Evolutionary conservation across 139 green algal genomes (phyloP).

Genomic region (Pleodorina starrii): DNA sequence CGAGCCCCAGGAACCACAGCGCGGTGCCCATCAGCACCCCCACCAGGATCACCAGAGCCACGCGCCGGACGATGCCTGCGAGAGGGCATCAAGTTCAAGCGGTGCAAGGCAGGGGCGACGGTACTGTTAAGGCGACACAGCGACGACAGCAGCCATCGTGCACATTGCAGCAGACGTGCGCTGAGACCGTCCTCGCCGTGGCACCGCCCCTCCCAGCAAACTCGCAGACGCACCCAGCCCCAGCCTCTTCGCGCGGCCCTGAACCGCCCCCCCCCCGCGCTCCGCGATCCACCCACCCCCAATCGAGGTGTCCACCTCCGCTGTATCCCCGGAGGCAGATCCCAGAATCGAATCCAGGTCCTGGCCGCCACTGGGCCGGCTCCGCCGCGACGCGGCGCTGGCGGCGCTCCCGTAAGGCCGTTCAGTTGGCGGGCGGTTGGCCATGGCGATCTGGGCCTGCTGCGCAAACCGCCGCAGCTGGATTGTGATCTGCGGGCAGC

Average conservation of each 20-base stretch:
- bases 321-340: slow-evolving; percentile 63
- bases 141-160: not conserved
- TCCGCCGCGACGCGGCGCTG: not conserved
- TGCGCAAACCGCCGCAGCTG: slow-evolving; percentile 83
- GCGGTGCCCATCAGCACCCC: slow-evolving; percentile 62
- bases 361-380: not conserved
- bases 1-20: slow-evolving; percentile 79
- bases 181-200: not conserved
- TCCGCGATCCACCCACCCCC: slow-evolving; percentile 45
- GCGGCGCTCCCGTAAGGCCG: not conserved
- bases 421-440: not conserved
- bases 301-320: slow-evolving; percentile 73
- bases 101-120: too few species aligned
- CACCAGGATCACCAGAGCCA: slow-evolving; percentile 74
- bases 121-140: not conserved
- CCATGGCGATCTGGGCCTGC: slow-evolving; percentile 62
- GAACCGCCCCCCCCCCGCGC: not conserved
- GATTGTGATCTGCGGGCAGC: slow-evolving; percentile 77
- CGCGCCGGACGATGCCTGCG: slow-evolving; percentile 72
- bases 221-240: too few species aligned
- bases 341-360: slow-evolving; percentile 68
- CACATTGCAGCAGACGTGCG: not conserved
- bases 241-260: too few species aligned
- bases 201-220: not conserved
- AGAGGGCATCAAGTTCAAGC: too few species aligned